phyloP scores from a whole-genome alignment of 2,329 filamentous ascomycete species.

The Cercospora sp. region DNA sequence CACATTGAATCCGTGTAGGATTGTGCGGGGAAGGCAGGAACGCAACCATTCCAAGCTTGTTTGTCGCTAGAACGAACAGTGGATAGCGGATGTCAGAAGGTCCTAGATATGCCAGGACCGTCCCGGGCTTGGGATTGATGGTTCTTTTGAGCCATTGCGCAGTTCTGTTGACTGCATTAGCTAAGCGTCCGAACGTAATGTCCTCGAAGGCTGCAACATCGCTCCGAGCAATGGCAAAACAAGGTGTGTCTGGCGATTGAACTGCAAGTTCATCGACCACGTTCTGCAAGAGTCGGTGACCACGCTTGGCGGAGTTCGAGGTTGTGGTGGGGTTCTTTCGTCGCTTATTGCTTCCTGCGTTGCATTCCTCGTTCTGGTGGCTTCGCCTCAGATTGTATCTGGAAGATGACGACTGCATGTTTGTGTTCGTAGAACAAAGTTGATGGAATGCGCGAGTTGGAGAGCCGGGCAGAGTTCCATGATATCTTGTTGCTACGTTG shows the following conservation, averaged over 20 bases:
- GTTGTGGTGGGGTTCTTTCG: not conserved
- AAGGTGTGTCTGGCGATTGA: not conserved
- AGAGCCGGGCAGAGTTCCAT: not conserved
- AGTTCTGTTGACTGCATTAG: constrained; percentile 7
- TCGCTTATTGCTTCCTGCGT: not conserved
- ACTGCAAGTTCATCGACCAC: not conserved
- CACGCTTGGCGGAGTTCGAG: not conserved
- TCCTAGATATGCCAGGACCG: constrained; percentile 1
- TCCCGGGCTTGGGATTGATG: not conserved
- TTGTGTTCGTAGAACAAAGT: not conserved
- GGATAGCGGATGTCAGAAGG: constrained; percentile 10
- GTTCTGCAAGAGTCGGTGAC: not conserved
- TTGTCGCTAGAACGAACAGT: constrained; percentile 2
- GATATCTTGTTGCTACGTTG: not conserved
- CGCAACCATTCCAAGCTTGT: not conserved
- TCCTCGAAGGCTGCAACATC: not conserved
- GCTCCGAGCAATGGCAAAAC: not conserved
- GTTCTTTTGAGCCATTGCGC: constrained; percentile 7
- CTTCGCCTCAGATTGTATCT: not conserved
- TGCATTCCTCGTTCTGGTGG: not conserved
- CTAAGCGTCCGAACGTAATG: not conserved
- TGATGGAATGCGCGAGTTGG: not conserved
- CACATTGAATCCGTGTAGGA: not conserved
- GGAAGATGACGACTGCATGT: not conserved
- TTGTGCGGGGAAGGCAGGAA: constrained; percentile 10